Base-by-base conservation (phyloP, 1,284 basidiomycete genomes). In the Ustilago tritici region DNA sequence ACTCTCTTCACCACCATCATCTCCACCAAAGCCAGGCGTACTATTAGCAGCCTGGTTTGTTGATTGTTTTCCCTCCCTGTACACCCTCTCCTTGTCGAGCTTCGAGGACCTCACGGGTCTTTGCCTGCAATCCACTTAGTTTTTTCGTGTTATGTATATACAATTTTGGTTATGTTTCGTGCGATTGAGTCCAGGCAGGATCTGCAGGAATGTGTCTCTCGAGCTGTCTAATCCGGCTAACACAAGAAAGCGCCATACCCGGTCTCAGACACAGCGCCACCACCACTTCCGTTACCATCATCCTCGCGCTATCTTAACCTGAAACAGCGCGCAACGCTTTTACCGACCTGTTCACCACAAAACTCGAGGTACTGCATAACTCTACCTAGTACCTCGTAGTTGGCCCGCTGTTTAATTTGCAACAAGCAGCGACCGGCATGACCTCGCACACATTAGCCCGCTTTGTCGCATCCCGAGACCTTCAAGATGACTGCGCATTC, bases 401-500 rank as follows among this genome's bases (percentile, higher is more conserved):
- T n/a, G n/a, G 4, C 19, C 23, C n/a, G 31, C 28, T 32, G 31
- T 31, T 32, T 32, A 4, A 32, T 28, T 50, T 12, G 14, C 49
- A 28, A 3, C 23, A 28, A 28, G 23, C 23, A 28, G 23, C 23
- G 23, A 28, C 23, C 23, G 3, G 23, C 23, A 77, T 77, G 75
- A 77, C 75, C 17, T 70, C 70, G 35, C 75, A 77, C 58, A 77
- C 75, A 7, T 38, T 77, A 17, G 67, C 70, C 6, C 60, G 70
- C 43, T 77, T 77, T 59, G 61, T 73, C 36, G 23, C 62, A 35
- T 61, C 56, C 61, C 63, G 57, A 41, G 67, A 73, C 14, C 38
- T 77, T 8, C 49, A 62, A 28, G 68, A 78, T 40, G 65, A 67
- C 55, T 78, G 76, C 58, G 69, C 76, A 14, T 78, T 80, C 28